Evolutionary conservation across 2,329 filamentous ascomycete species (phyloP), one percentile per base, ranked within the genome.

Genomic region (Alternaria sp.): DNA sequence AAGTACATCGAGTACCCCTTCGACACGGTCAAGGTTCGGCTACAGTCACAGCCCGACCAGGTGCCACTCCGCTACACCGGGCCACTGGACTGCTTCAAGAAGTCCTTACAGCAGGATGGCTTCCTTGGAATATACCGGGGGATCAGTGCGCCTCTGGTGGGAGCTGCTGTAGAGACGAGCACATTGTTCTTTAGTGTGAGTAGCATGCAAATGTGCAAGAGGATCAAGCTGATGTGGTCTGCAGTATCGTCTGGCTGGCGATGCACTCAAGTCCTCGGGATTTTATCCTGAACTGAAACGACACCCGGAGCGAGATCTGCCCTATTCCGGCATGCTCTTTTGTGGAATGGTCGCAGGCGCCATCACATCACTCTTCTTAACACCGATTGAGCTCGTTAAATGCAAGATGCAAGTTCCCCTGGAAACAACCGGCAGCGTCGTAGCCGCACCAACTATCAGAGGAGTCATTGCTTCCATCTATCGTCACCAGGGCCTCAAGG

Each of bases 1-100:
- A 99, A 98, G 84, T 93, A 95, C 79, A 95, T 99, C 77, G 96
- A 99, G 80, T 99, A 97, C 79, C 96, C 96, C 23, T 99, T 99
- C 82, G 96, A 99, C 82, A 99, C 96, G 0, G 90, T 99, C 80
- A 99, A 99, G 83, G 96, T 99, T 64, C 92, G 96, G 44, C 88
- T 99, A 11, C 96, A 99, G 80, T 96, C 95, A n/a, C 95, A 98
- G 80, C 92, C 94, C 33, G 91, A 95, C 79, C 88, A 91, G 73
- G 85, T 93, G 3, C 94, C 93, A 15, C 87, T 94, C 20, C 90
- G 88, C 64, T 98, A 97, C 80, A 89, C 84, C 6, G 96, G 96
- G 0, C 95, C 96, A 0, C 75, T 97, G 67, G 96, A 99, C 82
- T 98, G 96, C 82, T 97, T 99, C 82, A 88, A 89, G 73, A 92